These are phyloP conservation scores for Petunia secreta DNA, from an alignment of 257 asterid species.

Conservation along the genomic window DNA sequence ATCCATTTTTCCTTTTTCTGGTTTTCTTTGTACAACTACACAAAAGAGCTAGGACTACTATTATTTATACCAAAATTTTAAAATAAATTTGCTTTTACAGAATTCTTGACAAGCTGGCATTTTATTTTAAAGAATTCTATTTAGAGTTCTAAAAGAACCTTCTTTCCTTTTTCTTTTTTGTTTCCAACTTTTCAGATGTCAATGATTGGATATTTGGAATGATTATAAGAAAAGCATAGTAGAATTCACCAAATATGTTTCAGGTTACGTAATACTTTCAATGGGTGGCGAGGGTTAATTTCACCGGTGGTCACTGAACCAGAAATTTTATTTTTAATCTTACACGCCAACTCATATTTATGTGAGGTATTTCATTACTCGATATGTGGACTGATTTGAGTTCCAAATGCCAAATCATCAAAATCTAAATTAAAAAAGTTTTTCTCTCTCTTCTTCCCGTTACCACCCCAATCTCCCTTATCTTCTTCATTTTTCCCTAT, in stretches of 20 bases:
- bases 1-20: slow-evolving; percentile 42
- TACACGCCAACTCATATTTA: too few relatives aligned
- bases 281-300: not conserved
- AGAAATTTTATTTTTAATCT: too few relatives aligned
- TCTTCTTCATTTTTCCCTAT: too few relatives aligned
- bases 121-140: not conserved
- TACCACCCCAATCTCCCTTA: too few relatives aligned
- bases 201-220: slow-evolving; percentile 4
- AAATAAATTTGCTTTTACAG: not conserved
- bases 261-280: not conserved
- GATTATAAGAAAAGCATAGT: not conserved
- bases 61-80: slow-evolving; percentile 1
- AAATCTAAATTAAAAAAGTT: too few relatives aligned
- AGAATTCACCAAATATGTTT: not conserved
- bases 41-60: not conserved
- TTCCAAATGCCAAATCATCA: too few relatives aligned
- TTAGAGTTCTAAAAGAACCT: not conserved
- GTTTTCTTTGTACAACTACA: not conserved
- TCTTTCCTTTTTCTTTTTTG: not conserved
- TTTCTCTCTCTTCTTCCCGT: too few relatives aligned
- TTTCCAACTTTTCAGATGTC: not conserved
- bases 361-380: too few relatives aligned
- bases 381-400: too few relatives aligned
- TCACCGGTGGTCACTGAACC: too few relatives aligned
- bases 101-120: not conserved